These are phyloP conservation scores for Gryganskiella cystojenkinii DNA, from an alignment of 192 early-diverging fungal species.

Conservation along the genomic window DNA sequence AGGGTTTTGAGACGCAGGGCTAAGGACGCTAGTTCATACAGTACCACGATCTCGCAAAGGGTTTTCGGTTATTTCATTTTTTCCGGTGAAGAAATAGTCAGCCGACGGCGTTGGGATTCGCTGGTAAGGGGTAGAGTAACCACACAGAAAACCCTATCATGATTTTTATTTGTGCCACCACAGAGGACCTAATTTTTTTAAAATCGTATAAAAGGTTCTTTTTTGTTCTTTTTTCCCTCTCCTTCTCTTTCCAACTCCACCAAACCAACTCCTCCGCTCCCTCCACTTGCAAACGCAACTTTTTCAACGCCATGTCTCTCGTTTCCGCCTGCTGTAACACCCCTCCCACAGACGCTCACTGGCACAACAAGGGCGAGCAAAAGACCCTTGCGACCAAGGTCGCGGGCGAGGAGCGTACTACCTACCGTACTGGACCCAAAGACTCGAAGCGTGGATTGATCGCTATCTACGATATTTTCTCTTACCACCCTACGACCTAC, in stretches of 20 bases:
- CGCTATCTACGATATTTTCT: conserved; percentile 78
- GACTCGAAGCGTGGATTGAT: conserved; percentile 70
- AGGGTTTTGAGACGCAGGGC: no score
- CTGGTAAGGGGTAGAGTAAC: no score
- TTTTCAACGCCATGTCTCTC: conserved; percentile 44
- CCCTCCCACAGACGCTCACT: conserved; percentile 33
- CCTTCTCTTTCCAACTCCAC: neutral
- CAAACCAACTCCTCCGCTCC: neutral
- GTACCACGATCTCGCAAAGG: no score
- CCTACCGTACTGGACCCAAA: conserved; percentile 49
- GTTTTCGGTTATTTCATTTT: no score
- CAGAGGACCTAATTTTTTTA: no score
- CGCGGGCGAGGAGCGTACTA: conserved; percentile 22
- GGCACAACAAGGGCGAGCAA: conserved; percentile 33
- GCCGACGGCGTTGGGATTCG: no score
- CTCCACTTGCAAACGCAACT: neutral
- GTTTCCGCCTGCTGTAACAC: conserved; percentile 43
- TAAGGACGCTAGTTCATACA: no score
- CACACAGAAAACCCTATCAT: neutral
- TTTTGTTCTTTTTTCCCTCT: conserved; percentile 1
- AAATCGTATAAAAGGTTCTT: conserved; percentile 3
- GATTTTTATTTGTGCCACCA: no score
- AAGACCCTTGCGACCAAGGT: conserved; percentile 16
- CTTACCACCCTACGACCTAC: conserved; percentile 63
- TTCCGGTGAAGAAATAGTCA: no score